Evolutionary conservation across 352 stramenopile genomes (phyloP).

Genomic region (Pythium sp.): DNA sequence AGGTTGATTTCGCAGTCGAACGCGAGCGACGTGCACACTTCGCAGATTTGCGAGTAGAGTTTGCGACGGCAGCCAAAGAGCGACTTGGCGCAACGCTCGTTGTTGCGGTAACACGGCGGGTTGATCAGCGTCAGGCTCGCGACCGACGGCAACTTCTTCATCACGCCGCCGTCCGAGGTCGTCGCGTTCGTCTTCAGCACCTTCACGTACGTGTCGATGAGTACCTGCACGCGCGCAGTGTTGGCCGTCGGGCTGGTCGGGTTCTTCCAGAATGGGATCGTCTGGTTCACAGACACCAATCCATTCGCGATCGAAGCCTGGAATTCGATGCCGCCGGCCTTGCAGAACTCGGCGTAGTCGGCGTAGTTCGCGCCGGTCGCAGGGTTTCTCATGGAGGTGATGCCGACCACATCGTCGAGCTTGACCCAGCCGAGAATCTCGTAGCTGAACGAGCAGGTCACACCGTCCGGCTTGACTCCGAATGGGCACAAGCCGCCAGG

Average conservation of each 20-base stretch:
- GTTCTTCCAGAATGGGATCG: constrained; percentile 64
- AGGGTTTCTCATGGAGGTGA: constrained; percentile 50
- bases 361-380: constrained; percentile 32
- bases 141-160: constrained; percentile 42
- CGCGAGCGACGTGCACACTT: constrained; percentile 31
- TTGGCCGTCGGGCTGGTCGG: constrained; percentile 46
- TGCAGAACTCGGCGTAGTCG: constrained; percentile 70
- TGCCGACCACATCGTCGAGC: constrained; percentile 52
- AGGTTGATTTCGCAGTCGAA: constrained; percentile 37
- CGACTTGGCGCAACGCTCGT: constrained; percentile 30
- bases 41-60: constrained; percentile 53
- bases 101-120: constrained; percentile 68
- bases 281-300: constrained; percentile 10
- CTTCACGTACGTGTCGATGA: constrained; percentile 26
- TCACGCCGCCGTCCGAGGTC: constrained; percentile 21
- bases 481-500: no score
- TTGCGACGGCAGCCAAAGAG: constrained; percentile 51
- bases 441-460: constrained; percentile 73
- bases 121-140: constrained; percentile 40
- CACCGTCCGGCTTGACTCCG: constrained; percentile 49
- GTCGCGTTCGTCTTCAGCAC: background rate
- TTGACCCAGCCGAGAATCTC: constrained; percentile 61
- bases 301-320: background rate
- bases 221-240: constrained; percentile 30
- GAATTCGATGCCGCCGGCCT: constrained; percentile 60